phyloP scores from a whole-genome alignment of 768 basidiomycete species.

The Rhodotorula graminis region DNA sequence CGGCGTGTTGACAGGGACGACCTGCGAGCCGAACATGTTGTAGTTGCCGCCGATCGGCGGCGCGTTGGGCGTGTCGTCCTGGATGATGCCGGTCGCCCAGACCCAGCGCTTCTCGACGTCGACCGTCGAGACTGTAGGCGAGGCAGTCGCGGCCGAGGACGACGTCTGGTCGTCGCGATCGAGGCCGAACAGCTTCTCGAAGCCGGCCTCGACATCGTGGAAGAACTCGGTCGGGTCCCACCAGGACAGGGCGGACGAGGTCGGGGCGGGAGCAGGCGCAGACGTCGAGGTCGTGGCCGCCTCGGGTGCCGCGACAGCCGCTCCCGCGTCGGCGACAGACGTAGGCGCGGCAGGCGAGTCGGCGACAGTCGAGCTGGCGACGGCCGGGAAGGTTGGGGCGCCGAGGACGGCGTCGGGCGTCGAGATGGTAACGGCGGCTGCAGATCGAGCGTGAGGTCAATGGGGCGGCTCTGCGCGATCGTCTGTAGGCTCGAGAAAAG shows the following conservation, averaged over 20 bases:
- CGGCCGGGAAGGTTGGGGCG: neutral
- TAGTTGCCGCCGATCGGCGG: conserved; percentile 13
- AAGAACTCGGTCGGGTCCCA: conserved; percentile 8
- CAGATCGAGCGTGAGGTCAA: neutral
- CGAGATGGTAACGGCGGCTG: neutral
- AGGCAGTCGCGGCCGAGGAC: neutral
- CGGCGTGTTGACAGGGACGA: neutral
- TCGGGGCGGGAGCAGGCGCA: neutral
- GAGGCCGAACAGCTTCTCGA: conserved; percentile 12
- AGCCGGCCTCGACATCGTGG: conserved; percentile 4
- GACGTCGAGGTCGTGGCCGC: neutral
- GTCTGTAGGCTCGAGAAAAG: no score
- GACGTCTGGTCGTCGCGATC: neutral
- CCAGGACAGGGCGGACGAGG: neutral
- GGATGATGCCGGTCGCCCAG: conserved; percentile 20
- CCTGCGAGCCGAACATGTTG: neutral
- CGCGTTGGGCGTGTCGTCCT: conserved; percentile 21
- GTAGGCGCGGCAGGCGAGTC: neutral
- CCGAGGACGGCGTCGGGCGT: conserved; percentile 9
- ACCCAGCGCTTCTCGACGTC: conserved; percentile 31
- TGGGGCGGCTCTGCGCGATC: no score
- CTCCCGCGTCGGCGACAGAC: neutral
- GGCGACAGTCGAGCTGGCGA: neutral
- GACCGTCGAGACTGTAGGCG: neutral
- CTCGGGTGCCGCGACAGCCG: neutral